phyloP scores from a whole-genome alignment of 2,329 filamentous ascomycete species.

The Colletotrichum melonis region DNA sequence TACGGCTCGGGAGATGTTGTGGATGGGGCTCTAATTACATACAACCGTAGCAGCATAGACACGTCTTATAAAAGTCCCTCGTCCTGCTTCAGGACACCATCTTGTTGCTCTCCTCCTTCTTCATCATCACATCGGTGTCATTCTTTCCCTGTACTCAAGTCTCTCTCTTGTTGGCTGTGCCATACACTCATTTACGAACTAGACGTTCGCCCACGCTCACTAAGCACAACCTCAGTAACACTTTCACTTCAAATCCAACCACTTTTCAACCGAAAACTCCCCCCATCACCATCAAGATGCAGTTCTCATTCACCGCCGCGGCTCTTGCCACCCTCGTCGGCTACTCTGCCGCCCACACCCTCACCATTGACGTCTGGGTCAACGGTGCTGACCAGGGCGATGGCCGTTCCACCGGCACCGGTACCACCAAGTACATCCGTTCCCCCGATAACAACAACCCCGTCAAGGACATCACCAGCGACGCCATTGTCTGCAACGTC shows the following conservation, averaged over 20 bases:
- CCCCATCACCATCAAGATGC: conserved; percentile 45
- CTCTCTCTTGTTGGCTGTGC: conserved; percentile 35
- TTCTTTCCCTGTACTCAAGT: conserved; percentile 33
- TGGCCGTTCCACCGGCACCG: conserved; percentile 47
- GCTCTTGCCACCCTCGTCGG: conserved; percentile 47
- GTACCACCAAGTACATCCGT: conserved; percentile 55
- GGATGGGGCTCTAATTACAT: background rate
- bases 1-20: background rate
- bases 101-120: background rate
- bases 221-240: conserved; percentile 30
- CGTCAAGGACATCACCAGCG: conserved; percentile 56
- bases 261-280: background rate
- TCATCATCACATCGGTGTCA: conserved; percentile 35
- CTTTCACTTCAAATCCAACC: conserved; percentile 26
- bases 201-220: conserved; percentile 35
- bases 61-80: conserved; percentile 23
- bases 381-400: conserved; percentile 51
- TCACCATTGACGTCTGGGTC: conserved; percentile 59
- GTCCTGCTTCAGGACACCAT: background rate
- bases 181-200: conserved; percentile 35
- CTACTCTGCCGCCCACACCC: conserved; percentile 57
- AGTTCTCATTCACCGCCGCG: conserved; percentile 41
- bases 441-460: conserved; percentile 55
- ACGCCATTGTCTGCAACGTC: conserved; percentile 57
- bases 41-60: background rate